Evolutionary conservation across 1,284 basidiomycete species (phyloP), one percentile per base, ranked within the genome.

Genomic region (Takashimella tepidaria): DNA sequence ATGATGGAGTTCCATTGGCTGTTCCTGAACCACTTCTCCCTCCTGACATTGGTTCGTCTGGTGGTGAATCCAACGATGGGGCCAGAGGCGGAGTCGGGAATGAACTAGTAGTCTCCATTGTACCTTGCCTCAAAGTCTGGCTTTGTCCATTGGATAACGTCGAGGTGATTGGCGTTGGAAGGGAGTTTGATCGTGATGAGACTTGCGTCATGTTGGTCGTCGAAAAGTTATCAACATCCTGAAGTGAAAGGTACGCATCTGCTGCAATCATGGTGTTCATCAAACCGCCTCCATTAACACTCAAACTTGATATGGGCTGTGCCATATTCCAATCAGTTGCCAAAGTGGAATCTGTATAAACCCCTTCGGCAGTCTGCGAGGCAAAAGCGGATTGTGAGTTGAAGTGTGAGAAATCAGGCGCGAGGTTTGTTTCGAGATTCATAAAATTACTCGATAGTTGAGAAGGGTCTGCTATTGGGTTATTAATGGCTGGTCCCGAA

Each of bases 61-160:
- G 42, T 10, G 13, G 16, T 16, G 27, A 16, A 22, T 41, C 44
- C 8, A 49, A 54, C 1, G 56, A 45, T 26, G 49, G 42, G 20
- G 19, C 19, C 0, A 16, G 21, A 23, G 46, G 48, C 1, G 55
- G 53, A 1, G 47, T 24, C 13, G 49, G 26, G 1, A 21, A 44
- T 13, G 27, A 25, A 3, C 47, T 50, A 10, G 50, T 25, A n/a
- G 51, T 51, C 23, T 49, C 19, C 21, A 25, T 43, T 12, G 41
- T 16, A 4, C 10, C 12, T n/a, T n/a, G n/a, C n/a, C n/a, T n/a
- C n/a, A n/a, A n/a, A n/a, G n/a, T n/a, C n/a, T n/a, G n/a, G n/a
- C n/a, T n/a, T n/a, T n/a, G n/a, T n/a, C n/a, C n/a, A n/a, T n/a
- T n/a, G n/a, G n/a, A n/a, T n/a, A n/a, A n/a, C n/a, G n/a, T n/a